Evolutionary conservation across 768 basidiomycete genomes (phyloP).

Genomic region (Amanita molliuscula): DNA sequence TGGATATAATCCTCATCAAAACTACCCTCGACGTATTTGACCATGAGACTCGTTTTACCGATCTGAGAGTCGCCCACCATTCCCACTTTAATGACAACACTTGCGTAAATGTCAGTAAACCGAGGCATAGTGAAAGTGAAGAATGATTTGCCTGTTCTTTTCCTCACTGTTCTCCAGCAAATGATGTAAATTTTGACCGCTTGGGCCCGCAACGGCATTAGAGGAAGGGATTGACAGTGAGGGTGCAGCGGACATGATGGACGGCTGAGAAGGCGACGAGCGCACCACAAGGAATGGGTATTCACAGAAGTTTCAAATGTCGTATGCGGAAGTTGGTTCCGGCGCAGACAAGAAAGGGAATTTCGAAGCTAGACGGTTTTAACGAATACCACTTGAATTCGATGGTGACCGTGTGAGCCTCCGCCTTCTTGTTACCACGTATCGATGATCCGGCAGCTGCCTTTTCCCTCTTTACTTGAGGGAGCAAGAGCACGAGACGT

Average conservation of each 20-base stretch:
- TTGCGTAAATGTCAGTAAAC: slow-evolving; percentile 16
- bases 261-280: slow-evolving; percentile 9
- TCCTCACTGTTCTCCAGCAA: slow-evolving; percentile 56
- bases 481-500: no score
- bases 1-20: slow-evolving; percentile 99
- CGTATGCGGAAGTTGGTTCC: slow-evolving; percentile 10
- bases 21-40: slow-evolving; percentile 98
- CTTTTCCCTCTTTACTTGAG: no score
- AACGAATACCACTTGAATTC: background rate
- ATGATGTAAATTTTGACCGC: slow-evolving; percentile 40
- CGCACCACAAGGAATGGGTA: slow-evolving; percentile 12
- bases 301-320: slow-evolving; percentile 11
- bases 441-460: no score
- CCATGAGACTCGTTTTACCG: slow-evolving; percentile 98
- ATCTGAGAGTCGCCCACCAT: slow-evolving; percentile 99
- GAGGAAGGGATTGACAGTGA: slow-evolving; percentile 34
- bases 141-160: slow-evolving; percentile 49
- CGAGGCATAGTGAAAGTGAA: slow-evolving; percentile 4
- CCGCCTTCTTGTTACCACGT: background rate
- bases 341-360: slow-evolving; percentile 20
- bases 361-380: slow-evolving; percentile 14
- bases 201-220: slow-evolving; percentile 35
- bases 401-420: background rate
- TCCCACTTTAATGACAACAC: slow-evolving; percentile 96
- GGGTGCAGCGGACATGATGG: slow-evolving; percentile 39